Conservation (phyloP, 2,329 filamentous ascomycete species). For the Geoglossum cookeanum region DNA sequence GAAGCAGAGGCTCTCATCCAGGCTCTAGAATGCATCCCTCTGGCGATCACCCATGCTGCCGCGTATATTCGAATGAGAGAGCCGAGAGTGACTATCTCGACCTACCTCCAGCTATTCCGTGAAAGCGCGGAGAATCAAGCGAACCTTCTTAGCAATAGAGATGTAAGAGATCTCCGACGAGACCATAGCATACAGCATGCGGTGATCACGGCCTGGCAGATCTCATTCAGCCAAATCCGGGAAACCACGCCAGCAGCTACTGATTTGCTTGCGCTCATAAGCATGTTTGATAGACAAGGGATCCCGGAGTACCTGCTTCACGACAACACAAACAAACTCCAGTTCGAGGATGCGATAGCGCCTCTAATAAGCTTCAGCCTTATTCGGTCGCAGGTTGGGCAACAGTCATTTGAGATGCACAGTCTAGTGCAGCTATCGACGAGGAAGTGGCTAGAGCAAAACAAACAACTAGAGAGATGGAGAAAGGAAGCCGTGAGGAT, state of each 20-base stretch:
- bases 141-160: not conserved
- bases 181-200: not conserved
- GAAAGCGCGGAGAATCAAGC: not conserved
- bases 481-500: slow-evolving; percentile 8
- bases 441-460: slow-evolving; percentile 10
- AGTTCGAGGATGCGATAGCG: not conserved
- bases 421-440: slow-evolving; percentile 5
- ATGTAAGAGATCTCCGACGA: not conserved
- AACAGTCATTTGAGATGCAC: not conserved
- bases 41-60: not conserved
- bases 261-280: not conserved
- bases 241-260: not conserved
- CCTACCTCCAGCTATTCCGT: not conserved
- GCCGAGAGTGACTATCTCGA: not conserved
- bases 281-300: not conserved
- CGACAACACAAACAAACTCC: not conserved
- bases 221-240: not conserved
- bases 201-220: not conserved
- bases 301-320: not conserved
- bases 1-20: not conserved
- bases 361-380: not conserved
- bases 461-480: slow-evolving; percentile 7
- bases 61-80: not conserved
- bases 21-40: not conserved
- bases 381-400: not conserved